phyloP scores from a whole-genome alignment of 352 stramenopile species.

The Phytophthora aleatoria region DNA sequence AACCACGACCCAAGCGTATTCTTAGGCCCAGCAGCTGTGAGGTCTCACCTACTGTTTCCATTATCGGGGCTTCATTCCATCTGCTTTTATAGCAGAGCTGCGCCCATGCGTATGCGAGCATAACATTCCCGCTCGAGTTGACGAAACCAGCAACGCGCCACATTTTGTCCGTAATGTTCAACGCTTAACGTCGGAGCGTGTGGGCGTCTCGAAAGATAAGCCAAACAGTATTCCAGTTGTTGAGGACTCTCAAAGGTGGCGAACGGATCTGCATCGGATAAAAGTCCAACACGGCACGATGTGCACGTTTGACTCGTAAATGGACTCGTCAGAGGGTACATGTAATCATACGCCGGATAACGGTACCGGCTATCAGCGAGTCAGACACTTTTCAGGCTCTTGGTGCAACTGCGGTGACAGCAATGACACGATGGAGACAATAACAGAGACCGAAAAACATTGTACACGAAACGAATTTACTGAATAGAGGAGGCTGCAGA shows the following conservation, averaged over 20 bases:
- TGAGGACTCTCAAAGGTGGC: not conserved
- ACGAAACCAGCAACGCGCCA: slow-evolving; percentile 8
- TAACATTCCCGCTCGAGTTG: slow-evolving; percentile 27
- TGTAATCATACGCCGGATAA: slow-evolving; percentile 10
- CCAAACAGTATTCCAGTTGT: not conserved
- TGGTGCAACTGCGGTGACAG: slow-evolving; percentile 8
- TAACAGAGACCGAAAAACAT: slow-evolving; percentile 9
- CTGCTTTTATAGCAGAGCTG: slow-evolving; percentile 30
- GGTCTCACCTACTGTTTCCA: slow-evolving; percentile 6
- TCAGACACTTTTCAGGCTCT: slow-evolving; percentile 28
- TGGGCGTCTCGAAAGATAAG: slow-evolving; percentile 4
- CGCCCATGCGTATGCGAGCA: slow-evolving; percentile 27
- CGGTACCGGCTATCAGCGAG: slow-evolving; percentile 5
- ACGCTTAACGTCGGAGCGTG: not conserved
- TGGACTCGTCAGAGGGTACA: not conserved
- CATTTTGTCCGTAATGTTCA: not conserved
- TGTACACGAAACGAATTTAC: slow-evolving; percentile 20
- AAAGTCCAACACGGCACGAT: not conserved
- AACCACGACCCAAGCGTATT: slow-evolving; percentile 29
- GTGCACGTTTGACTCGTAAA: not conserved
- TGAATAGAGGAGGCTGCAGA: slow-evolving; percentile 14
- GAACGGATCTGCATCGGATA: not conserved
- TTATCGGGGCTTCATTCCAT: slow-evolving; percentile 8
- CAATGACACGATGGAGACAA: slow-evolving; percentile 14
- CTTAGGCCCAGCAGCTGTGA: slow-evolving; percentile 28